Evolutionary conservation across 1,284 basidiomycete genomes (phyloP).

Genomic region (Amylostereum chailletii): DNA sequence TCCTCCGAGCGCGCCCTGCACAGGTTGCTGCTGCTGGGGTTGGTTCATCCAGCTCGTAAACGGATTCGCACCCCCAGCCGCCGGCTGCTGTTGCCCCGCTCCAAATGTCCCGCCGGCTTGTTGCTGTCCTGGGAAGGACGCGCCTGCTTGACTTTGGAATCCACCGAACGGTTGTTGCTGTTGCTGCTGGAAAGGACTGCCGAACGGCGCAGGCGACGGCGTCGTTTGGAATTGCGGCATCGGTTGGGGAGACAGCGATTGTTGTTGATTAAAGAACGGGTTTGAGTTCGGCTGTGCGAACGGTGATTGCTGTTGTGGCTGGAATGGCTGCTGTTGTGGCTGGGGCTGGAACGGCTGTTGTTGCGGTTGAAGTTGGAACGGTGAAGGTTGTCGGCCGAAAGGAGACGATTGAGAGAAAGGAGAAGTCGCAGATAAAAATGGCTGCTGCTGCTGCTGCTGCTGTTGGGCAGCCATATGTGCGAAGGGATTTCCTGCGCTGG

Average conservation of each 20-base stretch:
- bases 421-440: slow-evolving; percentile 11
- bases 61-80: slow-evolving; percentile 15
- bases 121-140: slow-evolving; percentile 11
- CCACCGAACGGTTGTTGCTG: slow-evolving; percentile 10
- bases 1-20: slow-evolving; percentile 4
- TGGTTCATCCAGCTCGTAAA: slow-evolving; percentile 22
- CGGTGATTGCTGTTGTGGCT: slow-evolving; percentile 9
- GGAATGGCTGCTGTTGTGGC: slow-evolving; percentile 14
- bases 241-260: slow-evolving; percentile 12
- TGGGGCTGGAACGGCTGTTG: slow-evolving; percentile 13
- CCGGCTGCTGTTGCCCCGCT: slow-evolving; percentile 14
- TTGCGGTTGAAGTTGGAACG: slow-evolving; percentile 6
- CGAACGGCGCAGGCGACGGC: slow-evolving; percentile 10
- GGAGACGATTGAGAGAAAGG: slow-evolving; percentile 18
- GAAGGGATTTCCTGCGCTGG: slow-evolving; percentile 2
- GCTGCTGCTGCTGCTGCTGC: slow-evolving; percentile 15
- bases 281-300: slow-evolving; percentile 10
- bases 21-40: slow-evolving; percentile 4
- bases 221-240: slow-evolving; percentile 12
- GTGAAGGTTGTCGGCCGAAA: slow-evolving; percentile 8
- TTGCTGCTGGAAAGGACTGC: slow-evolving; percentile 14
- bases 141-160: slow-evolving; percentile 10
- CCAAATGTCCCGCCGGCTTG: slow-evolving; percentile 7
- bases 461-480: slow-evolving; percentile 12
- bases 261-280: slow-evolving; percentile 12